Conservation (phyloP, 2,329 filamentous ascomycete species). For the Colletotrichum brevisporum region DNA sequence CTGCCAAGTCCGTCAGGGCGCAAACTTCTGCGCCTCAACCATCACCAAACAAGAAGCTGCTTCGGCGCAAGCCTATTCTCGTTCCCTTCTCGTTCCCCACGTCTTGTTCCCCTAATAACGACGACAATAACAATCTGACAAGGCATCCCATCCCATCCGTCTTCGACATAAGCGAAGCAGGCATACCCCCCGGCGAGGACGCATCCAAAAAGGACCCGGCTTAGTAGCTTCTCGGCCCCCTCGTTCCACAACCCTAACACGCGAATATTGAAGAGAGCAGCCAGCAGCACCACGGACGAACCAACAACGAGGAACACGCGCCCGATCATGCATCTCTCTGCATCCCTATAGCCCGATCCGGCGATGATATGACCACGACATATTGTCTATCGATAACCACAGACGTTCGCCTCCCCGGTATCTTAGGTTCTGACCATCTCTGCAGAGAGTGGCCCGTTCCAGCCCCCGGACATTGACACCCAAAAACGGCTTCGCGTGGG, state of each 20-base stretch:
- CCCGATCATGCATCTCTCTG: background rate
- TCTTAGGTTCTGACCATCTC: conserved; percentile 14
- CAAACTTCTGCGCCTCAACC: conserved; percentile 1
- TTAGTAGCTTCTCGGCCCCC: background rate
- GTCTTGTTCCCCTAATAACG: background rate
- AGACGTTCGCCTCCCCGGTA: background rate
- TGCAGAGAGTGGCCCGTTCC: conserved; percentile 6
- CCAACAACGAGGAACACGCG: background rate
- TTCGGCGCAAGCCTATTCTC: background rate
- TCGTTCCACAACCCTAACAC: background rate
- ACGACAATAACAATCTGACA: background rate
- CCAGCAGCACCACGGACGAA: background rate
- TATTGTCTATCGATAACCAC: background rate
- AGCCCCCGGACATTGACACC: conserved; percentile 29
- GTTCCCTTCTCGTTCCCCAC: background rate
- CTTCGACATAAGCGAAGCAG: background rate
- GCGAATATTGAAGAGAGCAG: background rate
- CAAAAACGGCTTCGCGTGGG: conserved; percentile 17
- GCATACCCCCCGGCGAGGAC: no score
- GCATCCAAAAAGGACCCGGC: background rate
- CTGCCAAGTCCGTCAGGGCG: background rate
- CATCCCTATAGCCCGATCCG: background rate
- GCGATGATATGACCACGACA: background rate
- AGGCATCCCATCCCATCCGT: background rate
- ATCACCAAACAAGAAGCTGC: conserved; percentile 16